Conservation (phyloP, 1,284 basidiomycete genomes). For the Schizophyllum commune region DNA sequence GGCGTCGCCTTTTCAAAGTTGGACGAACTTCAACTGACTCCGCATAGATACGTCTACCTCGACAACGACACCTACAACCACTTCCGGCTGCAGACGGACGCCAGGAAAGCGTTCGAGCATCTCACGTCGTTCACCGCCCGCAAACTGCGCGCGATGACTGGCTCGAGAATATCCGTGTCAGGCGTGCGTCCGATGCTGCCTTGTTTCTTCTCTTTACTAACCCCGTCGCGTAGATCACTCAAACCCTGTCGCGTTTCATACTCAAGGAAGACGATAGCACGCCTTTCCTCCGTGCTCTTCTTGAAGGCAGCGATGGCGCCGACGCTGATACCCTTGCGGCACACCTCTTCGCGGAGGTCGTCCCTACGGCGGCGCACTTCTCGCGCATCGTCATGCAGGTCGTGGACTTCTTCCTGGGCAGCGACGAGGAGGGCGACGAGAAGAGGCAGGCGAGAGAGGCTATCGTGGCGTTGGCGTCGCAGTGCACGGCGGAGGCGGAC, state of each 20-base stretch:
- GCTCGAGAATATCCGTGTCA: background rate
- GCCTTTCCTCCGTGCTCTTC: conserved; percentile 1
- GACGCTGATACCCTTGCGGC: conserved; percentile 28
- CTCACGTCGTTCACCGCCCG: conserved; percentile 33
- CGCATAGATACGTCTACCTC: conserved; percentile 49
- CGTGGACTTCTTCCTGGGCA: conserved; percentile 53
- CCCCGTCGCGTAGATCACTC: background rate
- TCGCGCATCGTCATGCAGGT: conserved; percentile 50
- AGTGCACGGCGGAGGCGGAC: conserved; percentile 17
- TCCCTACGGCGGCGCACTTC: conserved; percentile 45
- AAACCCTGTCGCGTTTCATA: conserved; percentile 1
- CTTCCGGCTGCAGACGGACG: conserved; percentile 48
- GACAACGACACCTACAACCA: conserved; percentile 48
- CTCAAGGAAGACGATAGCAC: conserved; percentile 1
- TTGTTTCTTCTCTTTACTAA: background rate
- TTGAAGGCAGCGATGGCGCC: conserved; percentile 1
- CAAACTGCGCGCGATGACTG: conserved; percentile 25
- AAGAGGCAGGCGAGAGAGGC: conserved; percentile 27
- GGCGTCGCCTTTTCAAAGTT: conserved; percentile 14
- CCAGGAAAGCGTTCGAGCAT: conserved; percentile 31
- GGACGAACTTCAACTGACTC: background rate
- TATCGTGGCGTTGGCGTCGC: conserved; percentile 31
- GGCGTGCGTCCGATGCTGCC: conserved; percentile 5
- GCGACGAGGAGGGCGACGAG: conserved; percentile 23
- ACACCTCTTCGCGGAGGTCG: conserved; percentile 37